Evolutionary conservation across 352 stramenopile genomes (phyloP).

Genomic region (Phytophthora idaei): DNA sequence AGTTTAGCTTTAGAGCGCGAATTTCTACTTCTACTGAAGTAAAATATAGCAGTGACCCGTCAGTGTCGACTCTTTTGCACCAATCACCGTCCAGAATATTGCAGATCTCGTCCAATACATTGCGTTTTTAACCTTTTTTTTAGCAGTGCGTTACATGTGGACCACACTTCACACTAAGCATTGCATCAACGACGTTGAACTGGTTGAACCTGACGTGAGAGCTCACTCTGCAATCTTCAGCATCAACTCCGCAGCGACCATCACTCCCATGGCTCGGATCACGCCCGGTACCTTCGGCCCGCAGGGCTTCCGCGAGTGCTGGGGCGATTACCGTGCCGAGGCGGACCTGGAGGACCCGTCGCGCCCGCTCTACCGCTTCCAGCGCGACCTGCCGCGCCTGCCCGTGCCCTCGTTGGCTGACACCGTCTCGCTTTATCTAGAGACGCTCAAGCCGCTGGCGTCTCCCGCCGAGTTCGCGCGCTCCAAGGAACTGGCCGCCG

Average conservation of each 20-base stretch:
- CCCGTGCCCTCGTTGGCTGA: slow-evolving; percentile 91
- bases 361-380: slow-evolving; percentile 78
- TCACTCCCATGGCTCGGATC: slow-evolving; percentile 24
- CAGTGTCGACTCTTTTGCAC: slow-evolving; percentile 1
- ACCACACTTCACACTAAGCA: not conserved
- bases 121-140: slow-evolving; percentile 6
- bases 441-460: slow-evolving; percentile 87
- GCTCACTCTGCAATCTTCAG: slow-evolving; percentile 31
- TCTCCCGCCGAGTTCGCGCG: slow-evolving; percentile 71
- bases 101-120: slow-evolving; percentile 12
- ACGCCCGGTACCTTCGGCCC: slow-evolving; percentile 42
- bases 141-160: too few species aligned
- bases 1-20: not conserved
- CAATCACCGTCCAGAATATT: slow-evolving; percentile 7
- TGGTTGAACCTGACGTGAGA: slow-evolving; percentile 21
- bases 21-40: too few species aligned
- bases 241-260: not conserved
- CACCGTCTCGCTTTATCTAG: slow-evolving; percentile 91
- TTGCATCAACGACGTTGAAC: slow-evolving; percentile 15
- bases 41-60: not conserved
- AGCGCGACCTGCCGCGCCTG: slow-evolving; percentile 87
- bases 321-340: slow-evolving; percentile 89
- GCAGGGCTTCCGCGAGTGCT: slow-evolving; percentile 95
- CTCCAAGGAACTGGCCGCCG: slow-evolving; percentile 66
- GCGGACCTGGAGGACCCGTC: slow-evolving; percentile 63